Conservation (phyloP, 768 basidiomycete genomes). For the Suillus cothurnatus region DNA sequence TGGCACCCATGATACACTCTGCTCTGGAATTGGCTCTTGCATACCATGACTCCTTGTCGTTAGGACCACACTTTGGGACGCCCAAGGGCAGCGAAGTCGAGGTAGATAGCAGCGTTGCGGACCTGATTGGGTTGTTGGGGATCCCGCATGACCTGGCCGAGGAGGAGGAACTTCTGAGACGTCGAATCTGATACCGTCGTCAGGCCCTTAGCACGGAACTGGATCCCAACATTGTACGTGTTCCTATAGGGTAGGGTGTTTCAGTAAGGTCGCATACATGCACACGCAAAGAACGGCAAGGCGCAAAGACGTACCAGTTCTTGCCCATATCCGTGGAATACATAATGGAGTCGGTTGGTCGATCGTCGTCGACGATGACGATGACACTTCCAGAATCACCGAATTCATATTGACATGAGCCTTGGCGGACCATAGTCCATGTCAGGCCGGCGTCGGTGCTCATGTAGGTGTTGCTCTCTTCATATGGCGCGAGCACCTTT, state of each 20-base stretch:
- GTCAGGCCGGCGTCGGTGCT: slow-evolving; percentile 86
- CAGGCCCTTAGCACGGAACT: slow-evolving; percentile 72
- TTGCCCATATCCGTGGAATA: slow-evolving; percentile 86
- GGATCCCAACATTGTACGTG: slow-evolving; percentile 67
- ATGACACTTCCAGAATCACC: slow-evolving; percentile 86
- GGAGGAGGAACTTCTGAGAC: slow-evolving; percentile 91
- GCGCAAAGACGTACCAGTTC: slow-evolving; percentile 65
- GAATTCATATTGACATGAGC: slow-evolving; percentile 94
- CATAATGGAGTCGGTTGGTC: slow-evolving; percentile 60
- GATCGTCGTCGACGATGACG: slow-evolving; percentile 86
- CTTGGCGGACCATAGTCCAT: slow-evolving; percentile 76
- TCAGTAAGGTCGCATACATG: slow-evolving; percentile 7
- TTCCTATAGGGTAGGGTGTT: slow-evolving; percentile 48
- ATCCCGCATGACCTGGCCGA: slow-evolving; percentile 71
- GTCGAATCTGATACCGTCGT: slow-evolving; percentile 94
- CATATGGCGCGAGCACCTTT: slow-evolving; percentile 63
- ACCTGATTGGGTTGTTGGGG: slow-evolving; percentile 56
- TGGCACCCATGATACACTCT: slow-evolving; percentile 94
- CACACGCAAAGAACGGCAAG: background rate
- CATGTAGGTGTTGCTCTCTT: slow-evolving; percentile 91
- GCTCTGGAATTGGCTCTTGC: slow-evolving; percentile 62
- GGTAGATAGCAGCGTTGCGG: slow-evolving; percentile 69
- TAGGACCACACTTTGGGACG: slow-evolving; percentile 65
- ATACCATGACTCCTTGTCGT: slow-evolving; percentile 89
- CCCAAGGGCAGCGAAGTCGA: slow-evolving; percentile 80